These are phyloP conservation scores for Lecanosticta acicola DNA, from an alignment of 2,329 filamentous ascomycete species.

Conservation along the genomic window DNA sequence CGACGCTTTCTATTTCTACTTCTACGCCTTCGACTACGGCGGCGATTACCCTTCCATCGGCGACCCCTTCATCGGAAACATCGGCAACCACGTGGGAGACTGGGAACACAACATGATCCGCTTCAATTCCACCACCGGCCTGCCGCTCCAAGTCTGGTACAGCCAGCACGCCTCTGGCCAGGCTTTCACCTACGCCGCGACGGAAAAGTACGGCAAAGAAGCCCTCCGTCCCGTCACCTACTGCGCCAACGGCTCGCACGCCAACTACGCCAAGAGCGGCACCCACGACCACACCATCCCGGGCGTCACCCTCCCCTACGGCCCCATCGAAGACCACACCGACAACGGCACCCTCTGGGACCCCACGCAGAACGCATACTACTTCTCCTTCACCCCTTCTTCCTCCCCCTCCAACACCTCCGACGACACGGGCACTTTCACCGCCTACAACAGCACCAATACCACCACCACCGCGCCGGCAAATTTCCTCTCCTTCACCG, in stretches of 20 bases:
- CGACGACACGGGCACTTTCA: constrained; percentile 35
- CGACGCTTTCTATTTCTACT: constrained; percentile 61
- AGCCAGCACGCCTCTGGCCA: constrained; percentile 59
- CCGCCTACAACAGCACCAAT: constrained; percentile 41
- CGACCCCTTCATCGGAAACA: constrained; percentile 20
- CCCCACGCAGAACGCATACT: constrained; percentile 51
- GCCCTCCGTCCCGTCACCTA: constrained; percentile 49
- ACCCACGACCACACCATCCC: constrained; percentile 60
- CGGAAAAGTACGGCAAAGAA: constrained; percentile 42
- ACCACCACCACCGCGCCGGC: constrained; percentile 43
- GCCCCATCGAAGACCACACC: constrained; percentile 51
- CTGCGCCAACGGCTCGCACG: constrained; percentile 57
- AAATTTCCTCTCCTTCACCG: constrained; percentile 52
- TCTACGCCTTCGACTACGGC: constrained; percentile 51
- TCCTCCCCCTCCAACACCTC: not conserved
- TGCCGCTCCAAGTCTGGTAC: constrained; percentile 55
- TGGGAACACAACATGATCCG: constrained; percentile 64
- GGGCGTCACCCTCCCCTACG: constrained; percentile 51
- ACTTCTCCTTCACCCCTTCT: constrained; percentile 42
- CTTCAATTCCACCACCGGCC: constrained; percentile 47
- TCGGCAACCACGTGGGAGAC: constrained; percentile 54
- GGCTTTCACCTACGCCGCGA: constrained; percentile 54
- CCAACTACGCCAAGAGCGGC: constrained; percentile 57
- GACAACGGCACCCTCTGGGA: constrained; percentile 56
- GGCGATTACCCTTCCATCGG: constrained; percentile 32